These are phyloP conservation scores for Globisporangium mamillatum DNA, from an alignment of 352 stramenopile species.

Conservation along the genomic window DNA sequence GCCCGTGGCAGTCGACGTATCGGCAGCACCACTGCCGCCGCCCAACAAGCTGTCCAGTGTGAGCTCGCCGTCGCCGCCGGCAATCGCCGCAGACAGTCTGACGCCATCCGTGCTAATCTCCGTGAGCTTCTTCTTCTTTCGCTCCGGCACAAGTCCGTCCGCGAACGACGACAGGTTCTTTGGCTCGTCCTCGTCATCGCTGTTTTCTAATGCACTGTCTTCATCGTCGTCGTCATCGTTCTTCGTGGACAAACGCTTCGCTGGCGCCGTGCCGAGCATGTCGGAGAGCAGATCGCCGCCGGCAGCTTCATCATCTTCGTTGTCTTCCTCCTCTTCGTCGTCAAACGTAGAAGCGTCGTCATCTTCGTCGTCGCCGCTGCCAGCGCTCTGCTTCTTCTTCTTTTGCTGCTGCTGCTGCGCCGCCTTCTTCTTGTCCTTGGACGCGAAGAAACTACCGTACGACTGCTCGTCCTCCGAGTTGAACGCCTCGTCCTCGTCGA, in stretches of 20 bases:
- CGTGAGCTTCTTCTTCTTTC: conserved; percentile 46
- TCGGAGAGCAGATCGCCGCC: conserved; percentile 75
- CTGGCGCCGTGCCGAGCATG: conserved; percentile 58
- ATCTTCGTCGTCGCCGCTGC: conserved; percentile 23
- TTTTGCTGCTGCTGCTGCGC: conserved; percentile 20
- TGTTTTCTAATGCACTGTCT: conserved; percentile 26
- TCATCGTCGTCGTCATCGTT: conserved; percentile 30
- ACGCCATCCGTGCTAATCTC: conserved; percentile 55
- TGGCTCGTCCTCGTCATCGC: conserved; percentile 42
- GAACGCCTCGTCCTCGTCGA: conserved; percentile 93
- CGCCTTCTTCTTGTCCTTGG: conserved; percentile 22
- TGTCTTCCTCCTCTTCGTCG: conserved; percentile 23
- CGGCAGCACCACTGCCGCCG: conserved; percentile 21
- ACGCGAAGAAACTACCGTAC: conserved; percentile 85
- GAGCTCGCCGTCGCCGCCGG: conserved; percentile 23
- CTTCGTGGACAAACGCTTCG: conserved; percentile 47
- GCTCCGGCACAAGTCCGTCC: conserved; percentile 43
- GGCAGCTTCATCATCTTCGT: conserved; percentile 49
- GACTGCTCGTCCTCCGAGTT: conserved; percentile 91
- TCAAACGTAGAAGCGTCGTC: conserved; percentile 22
- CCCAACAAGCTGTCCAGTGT: conserved; percentile 46
- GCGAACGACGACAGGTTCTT: conserved; percentile 48
- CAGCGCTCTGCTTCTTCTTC: conserved; percentile 13
- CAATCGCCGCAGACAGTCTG: conserved; percentile 10
- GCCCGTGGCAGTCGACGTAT: conserved; percentile 14